These are phyloP conservation scores for Straminergon stramineum DNA, from an alignment of 225 moss, liverwort and hornwort species.

Conservation along the genomic window DNA sequence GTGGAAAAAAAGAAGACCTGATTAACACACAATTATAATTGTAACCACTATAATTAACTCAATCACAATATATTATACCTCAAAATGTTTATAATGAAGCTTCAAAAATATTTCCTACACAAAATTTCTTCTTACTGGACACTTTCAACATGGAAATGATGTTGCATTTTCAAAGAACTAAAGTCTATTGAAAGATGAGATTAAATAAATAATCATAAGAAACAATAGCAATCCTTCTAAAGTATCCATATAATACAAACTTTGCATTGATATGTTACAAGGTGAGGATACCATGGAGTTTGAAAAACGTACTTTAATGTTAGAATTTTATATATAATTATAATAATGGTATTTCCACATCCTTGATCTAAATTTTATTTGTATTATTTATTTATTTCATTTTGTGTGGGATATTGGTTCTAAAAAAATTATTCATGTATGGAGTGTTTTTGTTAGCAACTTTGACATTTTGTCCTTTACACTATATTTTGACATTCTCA, in stretches of 20 bases:
- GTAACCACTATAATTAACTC: not conserved
- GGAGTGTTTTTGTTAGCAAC: not conserved
- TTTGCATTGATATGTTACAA: not conserved
- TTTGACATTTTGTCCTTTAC: not conserved
- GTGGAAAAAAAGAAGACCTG: not conserved
- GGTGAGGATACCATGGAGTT: not conserved
- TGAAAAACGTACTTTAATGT: fast-evolving
- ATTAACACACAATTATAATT: not conserved
- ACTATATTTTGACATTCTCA: not conserved
- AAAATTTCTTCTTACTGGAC: not conserved
- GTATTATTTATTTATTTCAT: not conserved
- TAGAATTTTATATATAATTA: not conserved
- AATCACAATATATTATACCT: too few relatives aligned
- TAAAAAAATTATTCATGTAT: not conserved
- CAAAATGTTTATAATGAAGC: not conserved
- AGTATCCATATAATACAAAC: too few relatives aligned
- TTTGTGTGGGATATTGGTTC: not conserved
- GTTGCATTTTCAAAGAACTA: not conserved
- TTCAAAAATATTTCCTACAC: not conserved
- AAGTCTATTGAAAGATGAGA: not conserved
- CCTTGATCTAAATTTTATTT: not conserved
- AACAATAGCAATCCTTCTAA: not conserved
- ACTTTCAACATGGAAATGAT: not conserved
- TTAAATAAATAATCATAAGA: not conserved
- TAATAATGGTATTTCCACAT: not conserved